Percentiles rank a stretch among this genome's conserved stretches.
Evolutionary conservation across 768 basidiomycete species (phyloP).

Genomic region (Leucosporidium creatinivorum): DNA sequence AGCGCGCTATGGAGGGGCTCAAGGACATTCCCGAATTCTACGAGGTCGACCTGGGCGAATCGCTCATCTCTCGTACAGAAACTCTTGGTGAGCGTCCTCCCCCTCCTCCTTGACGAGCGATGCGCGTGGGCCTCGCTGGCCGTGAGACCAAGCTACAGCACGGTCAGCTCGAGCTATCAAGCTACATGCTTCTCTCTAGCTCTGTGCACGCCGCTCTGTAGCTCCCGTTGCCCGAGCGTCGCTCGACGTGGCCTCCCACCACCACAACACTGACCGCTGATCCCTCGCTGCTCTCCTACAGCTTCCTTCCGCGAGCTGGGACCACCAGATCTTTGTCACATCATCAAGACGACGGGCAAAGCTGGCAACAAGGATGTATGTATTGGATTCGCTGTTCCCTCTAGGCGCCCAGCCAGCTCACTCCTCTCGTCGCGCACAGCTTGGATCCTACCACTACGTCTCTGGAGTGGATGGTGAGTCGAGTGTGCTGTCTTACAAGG

Average conservation of each 20-base stretch:
- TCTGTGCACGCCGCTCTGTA: too few species aligned
- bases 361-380: slow-evolving; percentile 79
- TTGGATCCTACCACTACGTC: slow-evolving; percentile 93
- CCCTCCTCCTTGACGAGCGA: background rate
- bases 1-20: slow-evolving; percentile 35
- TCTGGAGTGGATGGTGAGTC: slow-evolving; percentile 73
- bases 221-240: too few species aligned
- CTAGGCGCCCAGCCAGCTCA: background rate
- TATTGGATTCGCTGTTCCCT: slow-evolving; percentile 22
- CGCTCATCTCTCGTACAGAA: slow-evolving; percentile 81
- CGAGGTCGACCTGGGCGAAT: slow-evolving; percentile 88
- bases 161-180: too few species aligned
- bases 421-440: slow-evolving; percentile 46
- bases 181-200: too few species aligned
- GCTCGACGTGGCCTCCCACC: too few species aligned
- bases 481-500: too few species aligned
- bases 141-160: too few species aligned
- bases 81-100: slow-evolving; percentile 61
- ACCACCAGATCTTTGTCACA: slow-evolving; percentile 92
- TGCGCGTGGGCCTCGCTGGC: too few species aligned
- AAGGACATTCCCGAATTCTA: slow-evolving; percentile 91
- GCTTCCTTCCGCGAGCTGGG: slow-evolving; percentile 95
- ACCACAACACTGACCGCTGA: too few species aligned
- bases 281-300: slow-evolving; percentile 40
- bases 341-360: slow-evolving; percentile 81